Evolutionary conservation across 805 yeast species (phyloP).

Genomic region (Starmerella apicola): DNA sequence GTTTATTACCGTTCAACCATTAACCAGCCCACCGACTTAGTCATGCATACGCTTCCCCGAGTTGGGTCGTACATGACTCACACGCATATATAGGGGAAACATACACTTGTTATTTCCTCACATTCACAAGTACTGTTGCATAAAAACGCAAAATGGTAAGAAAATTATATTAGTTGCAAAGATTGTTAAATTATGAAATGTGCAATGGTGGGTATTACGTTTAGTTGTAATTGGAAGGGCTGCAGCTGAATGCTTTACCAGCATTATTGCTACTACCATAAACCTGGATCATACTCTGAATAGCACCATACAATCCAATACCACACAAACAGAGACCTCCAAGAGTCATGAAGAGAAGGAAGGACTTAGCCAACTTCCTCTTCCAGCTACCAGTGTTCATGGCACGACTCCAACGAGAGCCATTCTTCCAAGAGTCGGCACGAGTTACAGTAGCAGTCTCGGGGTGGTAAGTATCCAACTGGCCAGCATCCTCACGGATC

Average conservation of each 20-base stretch:
- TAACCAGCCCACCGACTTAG: too few relatives aligned
- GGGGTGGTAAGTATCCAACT: conserved; percentile 13
- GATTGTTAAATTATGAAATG: too few relatives aligned
- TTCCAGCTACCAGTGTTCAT: conserved; percentile 18
- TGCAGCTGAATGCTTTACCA: conserved; percentile 3
- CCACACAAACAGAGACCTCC: conserved; percentile 27
- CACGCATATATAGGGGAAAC: too few relatives aligned
- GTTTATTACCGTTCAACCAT: too few relatives aligned
- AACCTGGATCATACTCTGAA: conserved; percentile 14
- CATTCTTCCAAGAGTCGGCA: conserved; percentile 25
- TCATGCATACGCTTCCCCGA: too few relatives aligned
- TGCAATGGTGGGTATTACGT: too few relatives aligned
- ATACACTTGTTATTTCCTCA: too few relatives aligned
- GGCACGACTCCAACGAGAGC: conserved; percentile 30
- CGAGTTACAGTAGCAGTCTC: conserved; percentile 9
- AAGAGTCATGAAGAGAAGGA: conserved; percentile 22
- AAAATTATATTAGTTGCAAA: too few relatives aligned
- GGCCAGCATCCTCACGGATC: conserved; percentile 13
- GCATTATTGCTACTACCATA: conserved; percentile 1
- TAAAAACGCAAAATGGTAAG: too few relatives aligned
- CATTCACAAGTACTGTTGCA: too few relatives aligned
- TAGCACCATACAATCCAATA: conserved; percentile 25
- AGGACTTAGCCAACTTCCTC: conserved; percentile 18
- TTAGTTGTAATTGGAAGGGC: conserved; percentile 9
- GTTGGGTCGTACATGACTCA: too few relatives aligned